Conservation (phyloP, 2,329 filamentous ascomycete species). For the Aureobasidium sp. region DNA sequence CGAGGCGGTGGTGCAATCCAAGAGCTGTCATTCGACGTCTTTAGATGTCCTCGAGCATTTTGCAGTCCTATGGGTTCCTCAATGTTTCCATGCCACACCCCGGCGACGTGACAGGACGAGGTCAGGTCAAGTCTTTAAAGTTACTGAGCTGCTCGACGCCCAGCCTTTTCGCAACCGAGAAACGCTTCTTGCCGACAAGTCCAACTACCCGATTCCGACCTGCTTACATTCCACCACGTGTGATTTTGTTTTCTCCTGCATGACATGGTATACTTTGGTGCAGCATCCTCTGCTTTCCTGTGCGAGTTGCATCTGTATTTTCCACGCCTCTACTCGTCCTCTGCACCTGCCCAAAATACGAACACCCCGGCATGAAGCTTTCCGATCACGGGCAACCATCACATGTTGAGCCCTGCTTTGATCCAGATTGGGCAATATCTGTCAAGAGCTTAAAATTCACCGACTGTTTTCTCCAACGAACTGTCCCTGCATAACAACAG, state of each 20-base stretch:
- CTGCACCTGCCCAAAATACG: background rate
- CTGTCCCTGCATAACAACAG: background rate
- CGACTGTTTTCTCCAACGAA: background rate
- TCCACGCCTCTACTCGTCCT: background rate
- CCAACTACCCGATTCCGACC: background rate
- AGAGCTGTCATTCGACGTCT: constrained; percentile 9
- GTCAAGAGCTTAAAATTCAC: background rate
- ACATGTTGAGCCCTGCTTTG: background rate
- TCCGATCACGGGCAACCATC: background rate
- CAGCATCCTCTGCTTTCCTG: background rate
- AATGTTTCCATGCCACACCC: constrained; percentile 12
- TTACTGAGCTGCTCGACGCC: constrained; percentile 8
- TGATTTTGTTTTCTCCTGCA: background rate
- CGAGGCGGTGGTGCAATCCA: background rate
- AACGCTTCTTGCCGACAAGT: constrained; percentile 5
- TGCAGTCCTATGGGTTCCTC: background rate
- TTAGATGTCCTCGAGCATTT: constrained; percentile 9
- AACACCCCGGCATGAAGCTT: background rate
- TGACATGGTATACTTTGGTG: background rate
- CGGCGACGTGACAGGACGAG: constrained; percentile 5
- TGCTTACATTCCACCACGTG: constrained; percentile 8
- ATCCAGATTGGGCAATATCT: background rate
- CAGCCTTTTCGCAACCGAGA: background rate
- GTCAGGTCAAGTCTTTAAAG: constrained; percentile 4
- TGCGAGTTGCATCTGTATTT: background rate